Evolutionary conservation across 2,329 filamentous ascomycete species (phyloP), one percentile per base, ranked within the genome.

Genomic region (Colletotrichum sansevieriae): DNA sequence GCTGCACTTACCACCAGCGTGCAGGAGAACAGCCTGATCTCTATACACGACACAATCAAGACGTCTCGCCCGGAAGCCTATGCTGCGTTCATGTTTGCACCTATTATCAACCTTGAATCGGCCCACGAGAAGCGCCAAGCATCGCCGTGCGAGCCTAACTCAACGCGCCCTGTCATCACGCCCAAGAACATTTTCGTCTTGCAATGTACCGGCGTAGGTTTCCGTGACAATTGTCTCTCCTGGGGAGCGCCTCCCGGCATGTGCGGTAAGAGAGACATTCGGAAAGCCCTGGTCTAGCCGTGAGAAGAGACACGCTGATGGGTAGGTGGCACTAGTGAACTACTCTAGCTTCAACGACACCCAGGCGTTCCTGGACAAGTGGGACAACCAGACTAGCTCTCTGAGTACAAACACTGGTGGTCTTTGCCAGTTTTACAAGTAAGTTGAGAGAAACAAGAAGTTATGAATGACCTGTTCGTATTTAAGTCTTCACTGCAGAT

Each of bases 351-450:
- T 51, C 49, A 69, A 69, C 55, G 56, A 37, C 2, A 65, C 25
- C 1, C 62, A 56, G 55, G 15, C 46, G 2, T 69, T 69, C 35
- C 9, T 66, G 15, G 35, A 69, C 25, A 60, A 69, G 49, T 69
- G 46, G 1, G 66, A 69, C 2, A 69, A 69, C 18, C 62, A 69
- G 35, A 69, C 66, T 1, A 65, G 54, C 20, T 65, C 62, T 0
- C 35, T 69, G 35, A 69, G 66, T 25, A 56, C 66, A 4, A 69
- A 69, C 56, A 69, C 62, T 2, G 66, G 66, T 2, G 66, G 66
- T 15, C 43, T 61, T 4, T 69, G 66, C 13, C 66, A 69, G 25
- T 66, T 69, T 35, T 69, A 69, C 46, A 69, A 69, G 55, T 65
- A 52, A 47, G 47, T 29, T 9, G 8, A 2, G 1, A 13, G 25